These are phyloP conservation scores for Heliocybe sulcata DNA, from an alignment of 1,284 basidiomycete species.

Conservation along the genomic window DNA sequence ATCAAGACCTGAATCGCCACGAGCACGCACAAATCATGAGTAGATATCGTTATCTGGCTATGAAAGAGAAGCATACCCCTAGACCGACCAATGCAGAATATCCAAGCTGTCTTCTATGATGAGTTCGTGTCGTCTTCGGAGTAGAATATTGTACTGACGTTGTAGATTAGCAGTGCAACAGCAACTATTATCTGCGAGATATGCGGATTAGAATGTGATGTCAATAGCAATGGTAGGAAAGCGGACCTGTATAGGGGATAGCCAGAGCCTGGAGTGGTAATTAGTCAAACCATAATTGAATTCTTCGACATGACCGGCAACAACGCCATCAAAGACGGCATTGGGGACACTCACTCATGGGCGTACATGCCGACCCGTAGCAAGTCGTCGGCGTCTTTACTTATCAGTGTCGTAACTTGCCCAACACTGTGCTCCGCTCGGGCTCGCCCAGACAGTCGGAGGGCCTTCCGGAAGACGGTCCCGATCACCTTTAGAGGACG, in stretches of 20 bases:
- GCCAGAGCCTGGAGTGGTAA: slow-evolving; percentile 37
- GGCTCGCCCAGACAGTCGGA: slow-evolving; percentile 60
- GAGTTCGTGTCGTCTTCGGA: neutral
- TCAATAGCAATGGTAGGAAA: neutral
- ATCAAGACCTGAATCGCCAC: slow-evolving; percentile 34
- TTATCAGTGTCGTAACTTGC: slow-evolving; percentile 68
- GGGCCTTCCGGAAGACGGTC: slow-evolving; percentile 63
- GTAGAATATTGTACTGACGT: slow-evolving; percentile 26
- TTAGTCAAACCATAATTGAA: neutral
- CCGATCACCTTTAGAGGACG: slow-evolving; percentile 47
- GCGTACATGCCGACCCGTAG: slow-evolving; percentile 38
- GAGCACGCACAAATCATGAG: slow-evolving; percentile 1
- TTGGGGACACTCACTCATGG: slow-evolving; percentile 35
- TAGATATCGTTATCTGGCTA: neutral
- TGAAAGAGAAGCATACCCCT: slow-evolving; percentile 34
- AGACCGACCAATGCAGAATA: slow-evolving; percentile 68
- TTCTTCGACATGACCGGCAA: neutral
- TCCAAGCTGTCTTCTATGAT: slow-evolving; percentile 36
- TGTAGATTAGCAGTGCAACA: slow-evolving; percentile 56
- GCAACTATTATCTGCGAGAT: slow-evolving; percentile 47
- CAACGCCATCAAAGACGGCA: too few species aligned
- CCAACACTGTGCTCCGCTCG: slow-evolving; percentile 56
- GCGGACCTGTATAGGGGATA: slow-evolving; percentile 46
- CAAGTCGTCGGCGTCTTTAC: slow-evolving; percentile 48
- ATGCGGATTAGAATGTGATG: neutral